phyloP scores from a whole-genome alignment of 768 basidiomycete genomes.

The Lanmaoa pseudosensibilis region DNA sequence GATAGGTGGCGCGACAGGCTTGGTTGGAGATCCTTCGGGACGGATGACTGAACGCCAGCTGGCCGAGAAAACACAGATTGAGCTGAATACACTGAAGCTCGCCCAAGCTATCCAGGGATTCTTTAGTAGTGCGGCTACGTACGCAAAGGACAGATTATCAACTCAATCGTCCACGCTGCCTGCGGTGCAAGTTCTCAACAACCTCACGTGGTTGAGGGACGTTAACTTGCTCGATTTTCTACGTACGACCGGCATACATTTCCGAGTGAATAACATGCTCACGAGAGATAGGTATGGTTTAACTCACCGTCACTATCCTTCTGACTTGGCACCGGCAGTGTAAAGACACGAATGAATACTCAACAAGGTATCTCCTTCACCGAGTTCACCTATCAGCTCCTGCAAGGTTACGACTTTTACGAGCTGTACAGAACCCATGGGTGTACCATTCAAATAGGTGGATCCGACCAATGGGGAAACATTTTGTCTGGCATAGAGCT shows the following conservation, averaged over 20 bases:
- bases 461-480: slow-evolving; percentile 99
- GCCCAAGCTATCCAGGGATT: slow-evolving; percentile 67
- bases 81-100: slow-evolving; percentile 65
- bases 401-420: slow-evolving; percentile 96
- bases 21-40: slow-evolving; percentile 97
- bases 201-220: slow-evolving; percentile 75
- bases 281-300: slow-evolving; percentile 76
- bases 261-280: slow-evolving; percentile 87
- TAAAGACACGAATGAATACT: slow-evolving; percentile 74
- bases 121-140: slow-evolving; percentile 62
- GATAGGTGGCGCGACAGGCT: slow-evolving; percentile 96
- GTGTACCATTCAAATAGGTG: slow-evolving; percentile 90
- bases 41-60: slow-evolving; percentile 76
- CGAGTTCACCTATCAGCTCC: slow-evolving; percentile 95
- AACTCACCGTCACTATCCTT: background rate
- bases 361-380: slow-evolving; percentile 95
- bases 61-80: slow-evolving; percentile 57
- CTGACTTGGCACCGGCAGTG: slow-evolving; percentile 47
- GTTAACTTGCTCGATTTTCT: slow-evolving; percentile 83
- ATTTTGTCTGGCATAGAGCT: slow-evolving; percentile 92
- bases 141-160: slow-evolving; percentile 47
- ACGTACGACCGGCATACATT: slow-evolving; percentile 73
- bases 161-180: slow-evolving; percentile 7
- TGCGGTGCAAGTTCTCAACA: slow-evolving; percentile 53
- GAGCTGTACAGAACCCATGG: slow-evolving; percentile 60